phyloP scores from a whole-genome alignment of 1,284 basidiomycete species.

The Bjerkandera adusta region DNA sequence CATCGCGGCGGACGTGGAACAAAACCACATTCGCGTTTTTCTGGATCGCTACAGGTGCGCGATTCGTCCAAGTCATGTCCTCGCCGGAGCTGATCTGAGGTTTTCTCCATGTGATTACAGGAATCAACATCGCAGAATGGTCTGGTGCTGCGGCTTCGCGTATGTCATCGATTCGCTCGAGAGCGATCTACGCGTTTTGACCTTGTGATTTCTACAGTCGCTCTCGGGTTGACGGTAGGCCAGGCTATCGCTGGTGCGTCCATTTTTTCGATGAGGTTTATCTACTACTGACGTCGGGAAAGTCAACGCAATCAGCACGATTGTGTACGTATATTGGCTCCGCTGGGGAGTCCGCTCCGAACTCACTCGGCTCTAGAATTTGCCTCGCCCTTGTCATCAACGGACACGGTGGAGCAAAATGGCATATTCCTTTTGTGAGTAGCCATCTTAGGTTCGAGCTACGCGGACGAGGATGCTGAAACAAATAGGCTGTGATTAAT shows the following conservation, averaged over 20 bases:
- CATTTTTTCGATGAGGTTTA: neutral
- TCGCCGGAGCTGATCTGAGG: neutral
- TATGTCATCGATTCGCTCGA: conserved; percentile 11
- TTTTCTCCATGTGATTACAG: conserved; percentile 14
- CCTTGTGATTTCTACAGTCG: conserved; percentile 21
- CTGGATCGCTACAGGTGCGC: conserved; percentile 29
- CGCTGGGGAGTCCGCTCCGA: neutral
- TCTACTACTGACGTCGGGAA: neutral
- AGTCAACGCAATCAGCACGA: conserved; percentile 18
- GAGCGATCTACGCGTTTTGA: neutral
- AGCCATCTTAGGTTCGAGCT: too few species aligned
- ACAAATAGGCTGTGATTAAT: conserved; percentile 26
- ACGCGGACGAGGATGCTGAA: too few species aligned
- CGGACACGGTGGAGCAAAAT: conserved; percentile 30
- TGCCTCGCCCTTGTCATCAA: conserved; percentile 26
- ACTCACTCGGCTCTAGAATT: conserved; percentile 19
- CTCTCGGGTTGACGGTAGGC: conserved; percentile 29
- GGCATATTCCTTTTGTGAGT: conserved; percentile 32
- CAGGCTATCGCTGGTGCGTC: conserved; percentile 27
- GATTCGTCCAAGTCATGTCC: neutral
- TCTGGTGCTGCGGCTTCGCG: conserved; percentile 29
- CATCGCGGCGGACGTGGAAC: conserved; percentile 27
- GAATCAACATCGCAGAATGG: conserved; percentile 32
- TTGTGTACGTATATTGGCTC: conserved; percentile 8
- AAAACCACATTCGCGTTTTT: conserved; percentile 29